phyloP scores from a whole-genome alignment of 2,329 filamentous ascomycete species.

The Colletotrichum musicola region DNA sequence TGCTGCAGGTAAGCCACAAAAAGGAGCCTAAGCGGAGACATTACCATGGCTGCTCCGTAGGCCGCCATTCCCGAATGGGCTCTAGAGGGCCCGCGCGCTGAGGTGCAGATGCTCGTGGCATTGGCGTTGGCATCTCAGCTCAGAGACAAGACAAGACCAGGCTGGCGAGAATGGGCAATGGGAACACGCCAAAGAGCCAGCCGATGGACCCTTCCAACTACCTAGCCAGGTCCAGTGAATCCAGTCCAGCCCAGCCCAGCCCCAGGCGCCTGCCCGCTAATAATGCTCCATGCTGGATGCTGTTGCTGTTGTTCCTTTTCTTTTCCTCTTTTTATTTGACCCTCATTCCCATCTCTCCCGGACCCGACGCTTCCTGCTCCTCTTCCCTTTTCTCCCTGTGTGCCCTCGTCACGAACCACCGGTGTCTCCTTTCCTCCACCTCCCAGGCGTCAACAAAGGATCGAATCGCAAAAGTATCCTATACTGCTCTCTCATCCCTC shows the following conservation, averaged over 20 bases:
- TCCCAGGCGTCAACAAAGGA: neutral
- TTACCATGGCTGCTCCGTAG: constrained; percentile 21
- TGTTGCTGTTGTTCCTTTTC: constrained; percentile 1
- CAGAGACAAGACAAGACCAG: constrained; percentile 14
- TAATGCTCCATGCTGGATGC: neutral
- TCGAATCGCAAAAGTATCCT: too few relatives aligned
- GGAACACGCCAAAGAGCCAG: constrained; percentile 28
- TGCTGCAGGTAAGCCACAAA: constrained; percentile 32
- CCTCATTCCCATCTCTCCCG: constrained; percentile 27
- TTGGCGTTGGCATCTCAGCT: constrained; percentile 26
- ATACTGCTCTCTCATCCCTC: too few relatives aligned
- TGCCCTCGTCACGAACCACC: neutral
- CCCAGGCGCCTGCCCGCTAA: constrained; percentile 13
- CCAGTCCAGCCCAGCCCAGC: constrained; percentile 9
- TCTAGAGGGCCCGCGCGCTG: constrained; percentile 13
- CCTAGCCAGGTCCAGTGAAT: neutral
- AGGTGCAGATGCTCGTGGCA: constrained; percentile 35
- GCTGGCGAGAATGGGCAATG: constrained; percentile 25
- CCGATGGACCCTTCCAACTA: neutral
- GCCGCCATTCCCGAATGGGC: constrained; percentile 17
- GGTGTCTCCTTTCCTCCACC: constrained; percentile 1
- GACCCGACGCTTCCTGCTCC: neutral
- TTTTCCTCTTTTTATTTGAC: constrained; percentile 21
- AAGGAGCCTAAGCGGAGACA: constrained; percentile 28
- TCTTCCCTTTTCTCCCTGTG: constrained; percentile 8